Evolutionary conservation across 1,284 basidiomycete species (phyloP).

Genomic region (Agaricales sp.): DNA sequence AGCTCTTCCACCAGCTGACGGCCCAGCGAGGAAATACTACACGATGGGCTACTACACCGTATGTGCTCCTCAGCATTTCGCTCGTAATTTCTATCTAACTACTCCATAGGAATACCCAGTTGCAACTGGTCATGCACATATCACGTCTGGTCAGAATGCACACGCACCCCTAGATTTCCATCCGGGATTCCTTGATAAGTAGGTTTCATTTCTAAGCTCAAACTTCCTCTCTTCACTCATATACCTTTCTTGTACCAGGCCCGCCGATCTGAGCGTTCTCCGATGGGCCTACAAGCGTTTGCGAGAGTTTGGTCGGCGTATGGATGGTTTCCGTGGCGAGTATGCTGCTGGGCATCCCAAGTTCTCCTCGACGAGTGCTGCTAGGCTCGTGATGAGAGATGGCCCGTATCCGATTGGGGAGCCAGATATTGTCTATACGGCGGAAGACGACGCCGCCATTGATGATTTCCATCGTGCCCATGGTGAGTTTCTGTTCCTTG

Average conservation of each 20-base stretch:
- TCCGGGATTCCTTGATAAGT: slow-evolving; percentile 19
- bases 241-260: slow-evolving; percentile 21
- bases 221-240: neutral
- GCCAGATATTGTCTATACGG: slow-evolving; percentile 9
- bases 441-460: slow-evolving; percentile 1
- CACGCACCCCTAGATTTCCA: slow-evolving; percentile 21
- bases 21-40: slow-evolving; percentile 20
- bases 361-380: slow-evolving; percentile 25
- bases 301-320: slow-evolving; percentile 48
- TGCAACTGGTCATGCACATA: slow-evolving; percentile 26
- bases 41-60: slow-evolving; percentile 21
- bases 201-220: slow-evolving; percentile 6
- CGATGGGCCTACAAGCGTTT: slow-evolving; percentile 47
- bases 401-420: slow-evolving; percentile 8
- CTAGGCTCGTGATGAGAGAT: slow-evolving; percentile 14
- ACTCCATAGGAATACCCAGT: slow-evolving; percentile 21
- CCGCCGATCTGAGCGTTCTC: slow-evolving; percentile 40
- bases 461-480: slow-evolving; percentile 29
- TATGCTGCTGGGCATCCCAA: slow-evolving; percentile 30
- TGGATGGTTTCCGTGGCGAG: slow-evolving; percentile 48
- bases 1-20: slow-evolving; percentile 13
- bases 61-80: slow-evolving; percentile 8
- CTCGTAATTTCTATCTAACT: slow-evolving; percentile 3
- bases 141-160: slow-evolving; percentile 21
- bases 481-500: slow-evolving; percentile 15